Evolutionary conservation across 2,329 filamentous ascomycete genomes (phyloP), one percentile per base, ranked within the genome.

Genomic region (Colletotrichum falcatum): DNA sequence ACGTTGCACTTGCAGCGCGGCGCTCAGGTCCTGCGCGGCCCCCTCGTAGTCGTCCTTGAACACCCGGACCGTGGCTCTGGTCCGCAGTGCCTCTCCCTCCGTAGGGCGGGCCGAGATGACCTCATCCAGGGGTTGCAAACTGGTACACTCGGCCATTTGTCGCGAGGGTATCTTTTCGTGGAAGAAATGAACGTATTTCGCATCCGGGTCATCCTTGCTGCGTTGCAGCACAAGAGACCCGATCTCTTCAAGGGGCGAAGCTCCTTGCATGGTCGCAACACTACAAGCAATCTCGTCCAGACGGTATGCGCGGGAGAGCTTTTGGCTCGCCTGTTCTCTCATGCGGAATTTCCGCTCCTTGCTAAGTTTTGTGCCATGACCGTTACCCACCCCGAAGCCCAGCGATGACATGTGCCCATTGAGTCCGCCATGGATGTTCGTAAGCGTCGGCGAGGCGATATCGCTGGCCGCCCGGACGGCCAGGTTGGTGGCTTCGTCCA

Each of bases 101-200:
- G 83, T 85, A 1, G 92, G 89, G 26, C 88, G 82, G 49, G 89
- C 87, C 16, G 83, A 81, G 70, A 95, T 90, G 66, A 95, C 89
- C 46, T 92, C 87, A 77, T 90, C 85, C 73, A 97, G 79, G 5
- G 90, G 85, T 62, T 88, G 82, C 66, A 95, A 80, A 72, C 88
- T 91, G 11, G 92, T 95, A 75, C 87, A 90, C 75, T 93, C 89
- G 44, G 90, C 91, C 78, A 96, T 83, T 78, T 92, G 90, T 51
- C 91, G 84, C 49, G 90, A 92, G 1, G 93, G 92, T 33, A 96
- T 95, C 86, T 95, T 96, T 81, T 97, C 93, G 81, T 95, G 93
- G 79, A 97, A 97, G 82, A 95, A 96, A 78, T 96, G 92, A n/a
- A 96, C 94, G 78, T 96, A 96, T 79, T 91, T 92, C 35, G 93